Conservation (phyloP, 257 asterid genomes). For the Anisodus acutangulus region DNA sequence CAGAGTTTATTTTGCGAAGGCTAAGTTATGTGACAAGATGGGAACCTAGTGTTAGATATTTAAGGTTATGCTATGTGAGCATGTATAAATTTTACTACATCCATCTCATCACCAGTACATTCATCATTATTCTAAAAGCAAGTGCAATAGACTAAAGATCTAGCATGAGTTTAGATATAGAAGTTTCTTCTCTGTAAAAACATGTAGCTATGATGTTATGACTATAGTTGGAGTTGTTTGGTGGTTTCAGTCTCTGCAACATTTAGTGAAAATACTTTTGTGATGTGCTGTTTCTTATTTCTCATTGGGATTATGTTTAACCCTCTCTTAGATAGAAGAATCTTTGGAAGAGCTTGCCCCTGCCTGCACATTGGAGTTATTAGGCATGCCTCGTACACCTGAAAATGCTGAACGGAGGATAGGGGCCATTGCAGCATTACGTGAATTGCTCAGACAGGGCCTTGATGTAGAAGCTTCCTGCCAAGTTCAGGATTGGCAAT, state of each 20-base stretch:
- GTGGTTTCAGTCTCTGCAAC: constrained; percentile 22
- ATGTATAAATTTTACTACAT: not conserved
- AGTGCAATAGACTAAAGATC: not conserved
- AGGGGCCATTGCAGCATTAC: constrained; percentile 92
- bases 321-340: constrained; percentile 80
- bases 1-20: constrained; percentile 6
- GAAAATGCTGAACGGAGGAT: constrained; percentile 94
- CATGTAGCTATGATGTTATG: constrained; percentile 10
- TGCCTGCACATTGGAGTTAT: constrained; percentile 90
- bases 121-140: not conserved
- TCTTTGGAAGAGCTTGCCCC: constrained; percentile 98
- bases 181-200: not conserved
- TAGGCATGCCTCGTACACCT: constrained; percentile 88
- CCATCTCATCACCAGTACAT: constrained; percentile 22
- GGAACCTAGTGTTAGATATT: not conserved
- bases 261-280: not conserved
- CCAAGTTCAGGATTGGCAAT: constrained; percentile 96
- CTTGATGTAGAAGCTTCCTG: constrained; percentile 89
- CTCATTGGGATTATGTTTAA: constrained; percentile 35
- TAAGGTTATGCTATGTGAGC: not conserved
- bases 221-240: constrained; percentile 12
- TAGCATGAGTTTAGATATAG: constrained; percentile 22
- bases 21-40: not conserved
- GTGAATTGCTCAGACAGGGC: constrained; percentile 94
- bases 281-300: constrained; percentile 26